These are phyloP conservation scores for Botryosphaeria dothidea DNA, from an alignment of 2,329 filamentous ascomycete species.

Conservation along the genomic window DNA sequence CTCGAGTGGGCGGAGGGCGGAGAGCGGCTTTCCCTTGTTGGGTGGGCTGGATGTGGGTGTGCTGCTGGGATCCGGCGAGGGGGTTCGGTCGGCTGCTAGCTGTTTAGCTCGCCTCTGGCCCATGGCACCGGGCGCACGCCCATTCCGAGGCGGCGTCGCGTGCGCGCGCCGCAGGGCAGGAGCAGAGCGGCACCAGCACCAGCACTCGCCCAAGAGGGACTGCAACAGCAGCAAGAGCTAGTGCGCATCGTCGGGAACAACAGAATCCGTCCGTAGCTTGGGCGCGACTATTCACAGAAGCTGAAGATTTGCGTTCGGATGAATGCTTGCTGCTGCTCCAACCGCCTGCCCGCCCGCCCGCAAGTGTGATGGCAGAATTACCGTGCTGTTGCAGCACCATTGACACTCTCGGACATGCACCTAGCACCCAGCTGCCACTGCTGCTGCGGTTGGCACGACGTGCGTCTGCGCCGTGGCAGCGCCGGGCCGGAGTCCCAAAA, in stretches of 20 bases:
- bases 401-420: too few relatives aligned
- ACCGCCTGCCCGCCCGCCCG: too few relatives aligned
- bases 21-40: neutral
- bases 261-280: too few relatives aligned
- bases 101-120: neutral
- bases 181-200: too few relatives aligned
- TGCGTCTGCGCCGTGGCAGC: neutral
- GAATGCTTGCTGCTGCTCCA: too few relatives aligned
- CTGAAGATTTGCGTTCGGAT: too few relatives aligned
- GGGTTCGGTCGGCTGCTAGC: slow-evolving; percentile 9
- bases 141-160: slow-evolving; percentile 4
- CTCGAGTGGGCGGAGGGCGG: neutral
- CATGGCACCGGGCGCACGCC: slow-evolving; percentile 5
- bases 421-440: neutral
- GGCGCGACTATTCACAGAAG: too few relatives aligned
- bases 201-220: too few relatives aligned
- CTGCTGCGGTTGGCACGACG: neutral
- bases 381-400: too few relatives aligned
- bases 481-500: slow-evolving; percentile 4
- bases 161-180: neutral
- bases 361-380: too few relatives aligned
- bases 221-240: too few relatives aligned
- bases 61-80: slow-evolving; percentile 6
- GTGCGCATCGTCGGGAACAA: too few relatives aligned
- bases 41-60: neutral